phyloP scores from a whole-genome alignment of 176 grass and related monocot genomes.

The Lolium perenne region DNA sequence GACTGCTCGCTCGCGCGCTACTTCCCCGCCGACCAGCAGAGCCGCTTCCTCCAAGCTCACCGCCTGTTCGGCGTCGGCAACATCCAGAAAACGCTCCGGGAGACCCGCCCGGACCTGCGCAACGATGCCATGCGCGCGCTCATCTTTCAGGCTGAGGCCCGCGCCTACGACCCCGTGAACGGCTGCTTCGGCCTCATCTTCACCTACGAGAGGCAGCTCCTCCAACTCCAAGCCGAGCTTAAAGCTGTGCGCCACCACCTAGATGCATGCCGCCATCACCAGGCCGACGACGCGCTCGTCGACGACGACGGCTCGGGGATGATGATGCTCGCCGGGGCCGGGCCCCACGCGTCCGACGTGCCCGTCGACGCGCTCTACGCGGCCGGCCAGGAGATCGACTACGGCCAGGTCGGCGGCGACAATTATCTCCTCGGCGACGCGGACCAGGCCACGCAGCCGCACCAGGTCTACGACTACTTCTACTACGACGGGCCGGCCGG shows the following conservation, averaged over 20 bases:
- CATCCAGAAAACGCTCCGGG: slow-evolving; percentile 46
- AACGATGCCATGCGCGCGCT: slow-evolving; percentile 56
- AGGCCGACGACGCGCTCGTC: background rate
- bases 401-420: background rate
- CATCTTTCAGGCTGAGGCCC: slow-evolving; percentile 57
- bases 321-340: background rate
- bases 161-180: slow-evolving; percentile 45
- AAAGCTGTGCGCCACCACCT: background rate
- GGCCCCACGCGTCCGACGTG: background rate
- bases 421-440: background rate
- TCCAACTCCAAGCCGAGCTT: background rate
- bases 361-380: slow-evolving; percentile 31
- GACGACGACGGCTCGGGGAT: slow-evolving; percentile 21
- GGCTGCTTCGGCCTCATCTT: slow-evolving; percentile 36
- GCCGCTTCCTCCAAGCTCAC: slow-evolving; percentile 60
- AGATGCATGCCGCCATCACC: slow-evolving; percentile 16
- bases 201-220: background rate
- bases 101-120: slow-evolving; percentile 20
- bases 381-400: background rate
- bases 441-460: background rate
- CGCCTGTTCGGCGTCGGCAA: slow-evolving; percentile 72
- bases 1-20: slow-evolving; percentile 62
- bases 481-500: slow-evolving; percentile 27
- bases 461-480: slow-evolving; percentile 43
- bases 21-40: slow-evolving; percentile 75